Evolutionary conservation across 1,139 yeast species (phyloP), one percentile per base, ranked within the genome.

Genomic region (Nakaseomyces bracarensis): DNA sequence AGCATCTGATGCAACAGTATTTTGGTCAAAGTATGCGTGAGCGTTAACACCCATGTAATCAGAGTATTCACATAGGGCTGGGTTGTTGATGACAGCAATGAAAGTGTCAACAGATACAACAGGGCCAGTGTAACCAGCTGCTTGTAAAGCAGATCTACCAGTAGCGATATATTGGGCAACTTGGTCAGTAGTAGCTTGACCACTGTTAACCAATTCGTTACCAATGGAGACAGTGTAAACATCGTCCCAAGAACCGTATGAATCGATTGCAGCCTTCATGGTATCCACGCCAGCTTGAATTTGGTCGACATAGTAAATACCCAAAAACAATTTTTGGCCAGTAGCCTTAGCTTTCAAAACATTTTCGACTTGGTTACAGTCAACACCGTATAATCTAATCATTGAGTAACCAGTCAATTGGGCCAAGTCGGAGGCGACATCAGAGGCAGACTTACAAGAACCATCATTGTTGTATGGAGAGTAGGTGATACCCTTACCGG

Each of bases 31-130:
- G 74, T 72, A 82, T 50, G 91, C 83, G 64, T 82, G 94, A 40
- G 83, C 82, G 63, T 82, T 82, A 52, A 82, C 82, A 21, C 89
- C 91, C 64, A 82, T 70, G 70, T 81, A 82, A 65, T 82, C 93
- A 25, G 87, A 80, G 55, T 67, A 64, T 39, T 70, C 66, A 69
- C 94, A 82, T 61, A 82, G 71, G 25, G 66, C 79, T 47, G 87
- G 81, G 72, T 82, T 80, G 65, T 70, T 70, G 48, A 76, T 70
- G 52, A 80, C 78, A 40, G 91, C 91, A 53, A 77, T 76, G 60
- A 80, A 79, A 39, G 94, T 82, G 61, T 82, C 94, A 46, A 81
- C 91, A 16, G 87, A 70, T 41, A 82, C 91, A 55, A 82, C 75
- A 29, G 77, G 68, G 47, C 93, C 94, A 37, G 72, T 52, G 72